These are phyloP conservation scores for Salix purpurea DNA, from an alignment of 345 rosid species.

Conservation along the genomic window DNA sequence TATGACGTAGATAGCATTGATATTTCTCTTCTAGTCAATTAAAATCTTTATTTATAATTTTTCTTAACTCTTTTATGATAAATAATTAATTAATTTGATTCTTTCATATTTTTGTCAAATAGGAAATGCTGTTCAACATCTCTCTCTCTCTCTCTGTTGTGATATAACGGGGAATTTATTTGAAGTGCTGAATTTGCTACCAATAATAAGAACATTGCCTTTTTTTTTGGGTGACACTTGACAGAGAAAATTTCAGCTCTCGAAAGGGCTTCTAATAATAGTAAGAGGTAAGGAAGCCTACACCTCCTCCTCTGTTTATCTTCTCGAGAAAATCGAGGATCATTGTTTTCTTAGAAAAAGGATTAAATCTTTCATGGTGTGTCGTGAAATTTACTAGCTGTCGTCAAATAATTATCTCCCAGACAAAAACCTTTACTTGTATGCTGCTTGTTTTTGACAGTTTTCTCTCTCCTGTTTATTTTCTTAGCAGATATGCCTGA, in stretches of 20 bases:
- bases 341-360: not conserved
- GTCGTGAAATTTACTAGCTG: not conserved
- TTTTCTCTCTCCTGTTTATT: conserved; percentile 15
- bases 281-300: not conserved
- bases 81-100: too few relatives aligned
- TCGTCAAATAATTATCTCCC: not conserved
- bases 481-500: conserved; percentile 52
- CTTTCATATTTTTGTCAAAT: too few relatives aligned
- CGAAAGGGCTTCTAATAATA: not conserved
- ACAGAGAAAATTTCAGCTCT: not conserved
- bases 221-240: not conserved
- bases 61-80: too few relatives aligned
- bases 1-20: too few relatives aligned
- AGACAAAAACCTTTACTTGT: not conserved
- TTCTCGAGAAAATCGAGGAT: conserved; percentile 4
- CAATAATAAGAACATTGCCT: not conserved
- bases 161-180: too few relatives aligned
- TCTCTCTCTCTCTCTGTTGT: too few relatives aligned
- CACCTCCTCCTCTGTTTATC: not conserved
- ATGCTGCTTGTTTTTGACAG: not conserved
- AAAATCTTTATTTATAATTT: too few relatives aligned
- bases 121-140: too few relatives aligned
- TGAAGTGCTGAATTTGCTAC: not conserved
- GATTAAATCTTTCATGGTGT: not conserved
- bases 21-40: too few relatives aligned